These are phyloP conservation scores for Solanum tarapatanum DNA, from an alignment of 257 asterid genomes.

Conservation along the genomic window DNA sequence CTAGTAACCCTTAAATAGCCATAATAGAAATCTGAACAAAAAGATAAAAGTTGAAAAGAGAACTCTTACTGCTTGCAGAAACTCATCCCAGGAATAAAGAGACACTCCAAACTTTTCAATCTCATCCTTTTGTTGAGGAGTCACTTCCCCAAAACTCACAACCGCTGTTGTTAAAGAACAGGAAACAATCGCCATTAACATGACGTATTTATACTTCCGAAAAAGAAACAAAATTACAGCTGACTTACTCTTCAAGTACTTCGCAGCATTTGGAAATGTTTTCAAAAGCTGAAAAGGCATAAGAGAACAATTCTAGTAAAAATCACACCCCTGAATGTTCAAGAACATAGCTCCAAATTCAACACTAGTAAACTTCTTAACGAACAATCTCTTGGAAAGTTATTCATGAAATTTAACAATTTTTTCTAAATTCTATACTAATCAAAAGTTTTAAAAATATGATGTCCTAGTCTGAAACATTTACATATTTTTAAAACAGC, in stretches of 20 bases:
- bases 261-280: conserved; percentile 60
- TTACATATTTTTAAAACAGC: background rate
- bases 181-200: background rate
- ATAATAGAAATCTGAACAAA: background rate
- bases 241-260: conserved; percentile 67
- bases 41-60: conserved; percentile 1
- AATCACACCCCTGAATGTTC: background rate
- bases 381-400: background rate
- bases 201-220: background rate
- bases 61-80: conserved; percentile 52
- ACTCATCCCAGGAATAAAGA: conserved; percentile 74
- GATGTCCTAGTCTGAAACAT: background rate
- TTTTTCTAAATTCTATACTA: background rate
- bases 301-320: conserved; percentile 14
- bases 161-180: conserved; percentile 42
- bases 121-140: conserved; percentile 64
- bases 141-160: conserved; percentile 74
- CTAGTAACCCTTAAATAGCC: background rate
- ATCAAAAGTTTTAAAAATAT: background rate
- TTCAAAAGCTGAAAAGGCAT: conserved; percentile 60
- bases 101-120: conserved; percentile 44
- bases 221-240: background rate
- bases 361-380: background rate
- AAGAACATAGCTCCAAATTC: background rate
- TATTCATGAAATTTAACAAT: background rate